These are phyloP conservation scores for Yamadazyma friedrichii DNA, from an alignment of 1,139 yeast species.

Conservation along the genomic window DNA sequence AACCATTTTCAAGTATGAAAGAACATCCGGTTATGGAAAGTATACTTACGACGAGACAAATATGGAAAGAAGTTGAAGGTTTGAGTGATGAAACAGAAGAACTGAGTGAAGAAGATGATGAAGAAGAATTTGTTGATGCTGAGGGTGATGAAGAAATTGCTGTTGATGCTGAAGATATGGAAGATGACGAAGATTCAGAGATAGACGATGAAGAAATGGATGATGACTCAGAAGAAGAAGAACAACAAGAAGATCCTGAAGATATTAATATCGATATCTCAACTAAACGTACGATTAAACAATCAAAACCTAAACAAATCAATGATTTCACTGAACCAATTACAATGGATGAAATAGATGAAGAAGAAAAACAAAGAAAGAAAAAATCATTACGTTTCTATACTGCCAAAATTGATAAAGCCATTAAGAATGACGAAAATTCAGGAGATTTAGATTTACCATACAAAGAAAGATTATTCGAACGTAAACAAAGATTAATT, in stretches of 20 bases:
- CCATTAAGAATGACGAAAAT: constrained; percentile 51
- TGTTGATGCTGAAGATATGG: constrained; percentile 18
- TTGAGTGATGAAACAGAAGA: constrained; percentile 19
- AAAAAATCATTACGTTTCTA: constrained; percentile 89
- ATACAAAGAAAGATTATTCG: constrained; percentile 85
- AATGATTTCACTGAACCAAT: constrained; percentile 65
- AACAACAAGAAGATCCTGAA: constrained; percentile 18
- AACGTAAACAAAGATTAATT: constrained; percentile 79
- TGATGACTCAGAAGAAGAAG: constrained; percentile 12
- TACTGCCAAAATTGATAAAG: constrained; percentile 93
- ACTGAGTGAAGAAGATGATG: constrained; percentile 12
- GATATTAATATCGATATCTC: constrained; percentile 46
- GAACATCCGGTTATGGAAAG: constrained; percentile 89
- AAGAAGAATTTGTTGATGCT: constrained; percentile 10
- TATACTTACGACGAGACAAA: constrained; percentile 74
- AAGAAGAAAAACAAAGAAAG: constrained; percentile 80
- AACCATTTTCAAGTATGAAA: constrained; percentile 63
- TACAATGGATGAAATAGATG: constrained; percentile 70
- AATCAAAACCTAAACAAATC: constrained; percentile 17
- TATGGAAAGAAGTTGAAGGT: constrained; percentile 81
- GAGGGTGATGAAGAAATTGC: constrained; percentile 12
- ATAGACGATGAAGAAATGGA: constrained; percentile 18
- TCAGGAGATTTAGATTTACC: constrained; percentile 92
- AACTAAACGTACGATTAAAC: constrained; percentile 45
- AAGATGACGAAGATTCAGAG: constrained; percentile 21